Conservation (phyloP, 305 asterid species). For the Fraxinus paxiana region DNA sequence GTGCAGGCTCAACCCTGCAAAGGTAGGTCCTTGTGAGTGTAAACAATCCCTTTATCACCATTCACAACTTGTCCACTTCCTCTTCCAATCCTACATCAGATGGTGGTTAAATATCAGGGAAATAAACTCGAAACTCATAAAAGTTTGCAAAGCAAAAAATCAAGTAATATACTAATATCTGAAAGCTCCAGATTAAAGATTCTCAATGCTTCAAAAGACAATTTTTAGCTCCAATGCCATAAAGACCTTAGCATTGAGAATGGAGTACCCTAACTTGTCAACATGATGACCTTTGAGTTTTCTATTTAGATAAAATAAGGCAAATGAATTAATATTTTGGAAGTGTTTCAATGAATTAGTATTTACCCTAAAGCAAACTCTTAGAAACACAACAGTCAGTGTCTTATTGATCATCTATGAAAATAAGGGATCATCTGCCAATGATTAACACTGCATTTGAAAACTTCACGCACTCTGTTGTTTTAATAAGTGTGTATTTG, state of each 20-base stretch:
- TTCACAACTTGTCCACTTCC: constrained; percentile 90
- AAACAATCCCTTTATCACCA: constrained; percentile 66
- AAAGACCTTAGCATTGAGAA: neutral
- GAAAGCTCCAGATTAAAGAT: neutral
- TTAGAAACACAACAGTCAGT: neutral
- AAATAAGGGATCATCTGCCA: neutral
- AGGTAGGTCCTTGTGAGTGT: constrained; percentile 76
- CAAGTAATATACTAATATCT: too few relatives aligned
- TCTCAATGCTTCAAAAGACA: neutral
- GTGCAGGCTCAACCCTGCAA: constrained; percentile 27
- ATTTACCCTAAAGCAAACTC: neutral
- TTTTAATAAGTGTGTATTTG: neutral
- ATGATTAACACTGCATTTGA: neutral
- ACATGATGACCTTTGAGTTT: neutral
- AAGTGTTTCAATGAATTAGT: neutral
- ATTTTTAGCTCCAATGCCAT: neutral
- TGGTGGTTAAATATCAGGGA: neutral
- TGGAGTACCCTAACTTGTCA: neutral
- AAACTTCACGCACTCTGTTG: neutral
- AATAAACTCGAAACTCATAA: neutral
- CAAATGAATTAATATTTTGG: neutral
- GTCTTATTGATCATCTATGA: neutral
- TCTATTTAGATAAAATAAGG: neutral
- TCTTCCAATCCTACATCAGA: constrained; percentile 69
- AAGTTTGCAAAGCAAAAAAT: neutral